Evolutionary conservation across 2,329 filamentous ascomycete genomes (phyloP).

Genomic region (Nigrospora sphaerica): DNA sequence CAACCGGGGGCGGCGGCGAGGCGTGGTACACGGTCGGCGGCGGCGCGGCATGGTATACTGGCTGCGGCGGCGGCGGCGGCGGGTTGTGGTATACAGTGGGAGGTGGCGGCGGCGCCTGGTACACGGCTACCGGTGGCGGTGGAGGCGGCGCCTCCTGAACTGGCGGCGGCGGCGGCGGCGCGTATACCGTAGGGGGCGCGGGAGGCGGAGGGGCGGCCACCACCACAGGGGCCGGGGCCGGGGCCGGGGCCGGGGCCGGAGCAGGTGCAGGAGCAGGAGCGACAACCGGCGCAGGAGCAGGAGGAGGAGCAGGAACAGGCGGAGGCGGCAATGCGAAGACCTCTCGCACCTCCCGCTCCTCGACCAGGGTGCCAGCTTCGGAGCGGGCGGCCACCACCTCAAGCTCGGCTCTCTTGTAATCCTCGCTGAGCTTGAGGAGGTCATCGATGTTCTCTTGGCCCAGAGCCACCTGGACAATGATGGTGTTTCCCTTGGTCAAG

Average conservation of each 20-base stretch:
- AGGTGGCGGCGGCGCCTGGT: background rate
- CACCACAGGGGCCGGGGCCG: slow-evolving; percentile 3
- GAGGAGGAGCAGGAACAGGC: slow-evolving; percentile 9
- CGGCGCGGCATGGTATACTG: background rate
- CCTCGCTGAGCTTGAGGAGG: slow-evolving; percentile 74
- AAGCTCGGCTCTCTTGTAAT: slow-evolving; percentile 54
- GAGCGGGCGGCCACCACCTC: slow-evolving; percentile 39
- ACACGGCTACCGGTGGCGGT: background rate
- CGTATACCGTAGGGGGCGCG: slow-evolving; percentile 7
- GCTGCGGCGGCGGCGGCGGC: background rate
- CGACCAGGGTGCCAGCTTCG: slow-evolving; percentile 35
- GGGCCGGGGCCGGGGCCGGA: slow-evolving; percentile 8
- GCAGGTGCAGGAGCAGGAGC: slow-evolving; percentile 7
- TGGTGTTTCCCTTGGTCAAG: slow-evolving; percentile 60
- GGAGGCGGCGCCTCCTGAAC: slow-evolving; percentile 1
- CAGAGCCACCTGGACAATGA: slow-evolving; percentile 77
- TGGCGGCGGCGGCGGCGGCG: slow-evolving; percentile 8
- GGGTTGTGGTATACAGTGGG: background rate
- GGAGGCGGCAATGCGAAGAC: slow-evolving; percentile 28
- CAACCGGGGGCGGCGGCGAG: slow-evolving; percentile 11
- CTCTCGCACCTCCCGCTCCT: slow-evolving; percentile 39
- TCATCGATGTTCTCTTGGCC: slow-evolving; percentile 90
- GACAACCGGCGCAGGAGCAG: slow-evolving; percentile 10
- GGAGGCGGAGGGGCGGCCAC: slow-evolving; percentile 15
- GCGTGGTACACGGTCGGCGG: background rate